These are phyloP conservation scores for Linderina pennispora DNA, from an alignment of 192 early-diverging fungal genomes.

Conservation along the genomic window DNA sequence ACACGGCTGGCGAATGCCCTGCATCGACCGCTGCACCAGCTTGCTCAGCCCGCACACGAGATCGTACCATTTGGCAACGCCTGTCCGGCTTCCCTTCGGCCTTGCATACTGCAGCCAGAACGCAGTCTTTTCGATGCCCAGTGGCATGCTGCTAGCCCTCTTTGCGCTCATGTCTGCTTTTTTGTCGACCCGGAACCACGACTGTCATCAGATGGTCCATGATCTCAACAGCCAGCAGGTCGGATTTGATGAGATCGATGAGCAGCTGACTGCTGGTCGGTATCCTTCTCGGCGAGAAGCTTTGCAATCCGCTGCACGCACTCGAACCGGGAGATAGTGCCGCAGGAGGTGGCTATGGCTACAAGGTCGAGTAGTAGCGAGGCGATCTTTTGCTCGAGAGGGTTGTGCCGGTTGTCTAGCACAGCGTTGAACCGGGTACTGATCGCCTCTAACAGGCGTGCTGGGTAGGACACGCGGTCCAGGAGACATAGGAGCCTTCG, in stretches of 20 bases:
- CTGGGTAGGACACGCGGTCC: constrained; percentile 3
- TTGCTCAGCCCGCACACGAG: constrained; percentile 8
- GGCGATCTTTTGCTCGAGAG: constrained; percentile 4
- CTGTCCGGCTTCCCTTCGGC: constrained; percentile 5
- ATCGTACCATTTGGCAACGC: constrained; percentile 15
- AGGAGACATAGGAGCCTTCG: too few relatives aligned
- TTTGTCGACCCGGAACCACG: constrained; percentile 1
- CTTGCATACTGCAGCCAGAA: constrained; percentile 12
- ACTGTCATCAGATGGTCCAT: constrained; percentile 21
- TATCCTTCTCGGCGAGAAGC: background rate
- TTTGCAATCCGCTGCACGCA: constrained; percentile 19
- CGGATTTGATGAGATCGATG: constrained; percentile 9
- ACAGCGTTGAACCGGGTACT: background rate
- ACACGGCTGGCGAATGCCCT: constrained; percentile 19
- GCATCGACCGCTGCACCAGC: constrained; percentile 24
- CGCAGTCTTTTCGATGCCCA: constrained; percentile 14
- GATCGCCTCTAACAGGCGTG: background rate
- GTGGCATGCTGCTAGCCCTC: background rate
- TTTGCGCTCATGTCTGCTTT: background rate
- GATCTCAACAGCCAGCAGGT: constrained; percentile 15
- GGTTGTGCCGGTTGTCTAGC: constrained; percentile 1
- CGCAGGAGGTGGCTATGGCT: constrained; percentile 3
- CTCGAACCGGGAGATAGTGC: background rate
- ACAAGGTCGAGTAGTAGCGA: constrained; percentile 18
- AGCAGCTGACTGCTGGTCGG: constrained; percentile 1